Evolutionary conservation across 441 rosid genomes (phyloP).

Genomic region (Melastoma candidum): DNA sequence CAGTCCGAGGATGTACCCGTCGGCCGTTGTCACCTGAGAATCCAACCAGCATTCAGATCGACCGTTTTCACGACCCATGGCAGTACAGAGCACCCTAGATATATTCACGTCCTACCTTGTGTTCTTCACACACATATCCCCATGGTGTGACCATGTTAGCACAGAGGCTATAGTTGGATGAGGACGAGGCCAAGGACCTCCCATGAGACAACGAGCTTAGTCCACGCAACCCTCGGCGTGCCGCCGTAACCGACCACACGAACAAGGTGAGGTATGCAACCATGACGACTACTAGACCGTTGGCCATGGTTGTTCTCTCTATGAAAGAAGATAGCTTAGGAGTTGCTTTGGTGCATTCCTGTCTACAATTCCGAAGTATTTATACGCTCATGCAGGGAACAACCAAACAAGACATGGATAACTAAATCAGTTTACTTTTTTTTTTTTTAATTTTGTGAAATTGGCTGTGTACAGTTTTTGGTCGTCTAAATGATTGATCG

Average conservation of each 20-base stretch:
- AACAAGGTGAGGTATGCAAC: constrained; percentile 14
- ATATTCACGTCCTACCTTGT: constrained; percentile 16
- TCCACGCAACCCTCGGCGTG: constrained; percentile 14
- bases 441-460: no score
- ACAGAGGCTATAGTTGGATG: constrained; percentile 23
- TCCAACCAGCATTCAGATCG: background rate
- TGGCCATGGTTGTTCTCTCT: no score
- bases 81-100: background rate
- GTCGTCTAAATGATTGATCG: no score
- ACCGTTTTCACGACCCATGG: no score
- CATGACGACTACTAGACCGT: background rate
- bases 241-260: constrained; percentile 13
- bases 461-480: no score
- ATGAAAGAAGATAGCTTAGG: no score
- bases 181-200: constrained; percentile 1
- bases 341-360: no score
- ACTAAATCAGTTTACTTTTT: no score
- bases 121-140: constrained; percentile 49
- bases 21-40: constrained; percentile 26
- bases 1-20: constrained; percentile 27
- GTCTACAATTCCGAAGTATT: no score
- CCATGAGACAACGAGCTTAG: background rate
- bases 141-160: constrained; percentile 28
- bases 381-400: no score
- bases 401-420: no score